Evolutionary conservation across 108 stramenopile genomes (phyloP), one percentile per base, ranked within the genome.

Genomic region (Asterionellopsis glacialis): DNA sequence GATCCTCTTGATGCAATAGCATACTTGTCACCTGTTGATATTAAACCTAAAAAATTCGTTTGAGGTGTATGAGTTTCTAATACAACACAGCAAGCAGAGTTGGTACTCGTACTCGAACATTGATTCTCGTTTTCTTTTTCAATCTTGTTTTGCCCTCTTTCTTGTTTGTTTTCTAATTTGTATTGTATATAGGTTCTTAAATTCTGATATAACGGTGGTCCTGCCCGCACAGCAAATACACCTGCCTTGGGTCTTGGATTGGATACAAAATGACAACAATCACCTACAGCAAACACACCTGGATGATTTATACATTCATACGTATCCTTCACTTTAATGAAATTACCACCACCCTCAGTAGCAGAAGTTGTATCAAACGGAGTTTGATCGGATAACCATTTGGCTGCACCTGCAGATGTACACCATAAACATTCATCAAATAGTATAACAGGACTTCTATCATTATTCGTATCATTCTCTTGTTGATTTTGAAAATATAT

Each of bases 151-250:
- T n/a, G n/a, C n/a, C 7, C 33, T 41, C 44, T 44, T 9, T 33
- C 33, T 33, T 33, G 33, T 33, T 33, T 7, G 5, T 5, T 5
- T 33, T 2, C 2, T 33, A 7, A 53, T 73, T 25, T 41, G 18
- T 44, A 23, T 23, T 19, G n/a, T 45, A 87, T 47, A 28, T 45
- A 42, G 11, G 44, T 26, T 11, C 68, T 52, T 2, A 91, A 23
- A 55, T 91, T 91, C 5, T 57, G 60, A 15, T 56, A 21, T 14
- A 91, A 57, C 1, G 73, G 61, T n/a, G 82, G 84, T 18, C 89
- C 89, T 28, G 84, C 81, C 18, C 85, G 73, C 0, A 91, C 89
- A 22, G 89, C 89, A 63, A 87, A 87, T 11, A 91, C 89, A 26
- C 89, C 88, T 13, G 81, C 84, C 45, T 58, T 68, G 51, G 89